Evolutionary conservation across 306 rosid species (phyloP).

Genomic region (Lagenaria siceraria): DNA sequence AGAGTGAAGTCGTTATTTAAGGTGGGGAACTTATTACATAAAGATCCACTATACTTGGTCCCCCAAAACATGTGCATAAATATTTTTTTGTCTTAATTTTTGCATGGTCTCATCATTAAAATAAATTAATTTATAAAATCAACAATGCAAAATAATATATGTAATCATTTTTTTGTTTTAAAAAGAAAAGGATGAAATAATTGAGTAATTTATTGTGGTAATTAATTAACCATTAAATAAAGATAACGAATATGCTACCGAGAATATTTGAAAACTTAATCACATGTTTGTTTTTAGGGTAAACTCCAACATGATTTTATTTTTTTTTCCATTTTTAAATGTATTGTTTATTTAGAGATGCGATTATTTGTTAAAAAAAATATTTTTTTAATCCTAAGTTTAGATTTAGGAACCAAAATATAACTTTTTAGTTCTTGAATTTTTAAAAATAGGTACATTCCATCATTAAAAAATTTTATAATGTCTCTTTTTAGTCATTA

Average conservation of each 20-base stretch:
- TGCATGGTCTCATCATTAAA: neutral
- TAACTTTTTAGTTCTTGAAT: too few species aligned
- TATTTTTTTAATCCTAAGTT: too few species aligned
- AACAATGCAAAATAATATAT: too few species aligned
- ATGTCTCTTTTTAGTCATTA: too few species aligned
- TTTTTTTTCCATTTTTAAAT: too few species aligned
- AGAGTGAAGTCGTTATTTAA: neutral
- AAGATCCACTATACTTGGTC: neutral
- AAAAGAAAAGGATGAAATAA: neutral
- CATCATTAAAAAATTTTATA: too few species aligned
- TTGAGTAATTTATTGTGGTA: neutral
- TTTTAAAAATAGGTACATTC: too few species aligned
- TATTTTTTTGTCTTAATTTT: neutral
- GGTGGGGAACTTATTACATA: slow-evolving; percentile 3
- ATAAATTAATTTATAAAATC: neutral
- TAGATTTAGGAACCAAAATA: too few species aligned
- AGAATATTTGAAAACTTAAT: neutral
- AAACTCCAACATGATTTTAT: neutral
- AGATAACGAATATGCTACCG: neutral
- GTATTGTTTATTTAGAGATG: neutral
- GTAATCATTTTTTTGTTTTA: neutral
- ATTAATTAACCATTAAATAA: neutral
- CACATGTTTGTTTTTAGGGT: neutral
- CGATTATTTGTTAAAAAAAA: too few species aligned
- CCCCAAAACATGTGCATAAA: neutral